phyloP scores from a whole-genome alignment of 495 filamentous ascomycete genomes.

The Tuber umbilicatum region DNA sequence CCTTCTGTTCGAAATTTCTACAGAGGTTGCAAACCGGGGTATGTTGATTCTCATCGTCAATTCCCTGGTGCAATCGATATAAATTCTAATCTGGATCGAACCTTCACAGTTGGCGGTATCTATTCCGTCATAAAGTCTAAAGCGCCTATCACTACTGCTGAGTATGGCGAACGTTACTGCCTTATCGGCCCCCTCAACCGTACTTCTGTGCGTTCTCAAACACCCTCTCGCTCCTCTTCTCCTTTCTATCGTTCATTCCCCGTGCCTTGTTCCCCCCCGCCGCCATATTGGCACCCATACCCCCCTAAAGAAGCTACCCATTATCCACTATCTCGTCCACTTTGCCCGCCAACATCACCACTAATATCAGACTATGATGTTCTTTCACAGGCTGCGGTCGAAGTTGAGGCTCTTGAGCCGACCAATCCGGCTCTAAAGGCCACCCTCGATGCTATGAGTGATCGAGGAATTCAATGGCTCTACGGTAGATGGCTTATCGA shows the following conservation, averaged over 20 bases:
- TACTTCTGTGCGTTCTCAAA: constrained; percentile 58
- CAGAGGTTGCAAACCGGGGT: constrained; percentile 95
- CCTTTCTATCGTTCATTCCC: constrained; percentile 11
- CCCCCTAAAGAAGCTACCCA: constrained; percentile 6
- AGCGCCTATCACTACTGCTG: constrained; percentile 90
- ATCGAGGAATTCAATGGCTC: constrained; percentile 79
- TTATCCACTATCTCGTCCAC: constrained; percentile 10
- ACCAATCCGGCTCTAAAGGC: constrained; percentile 69
- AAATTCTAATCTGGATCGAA: not conserved
- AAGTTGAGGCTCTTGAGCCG: constrained; percentile 87
- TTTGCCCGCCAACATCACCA: constrained; percentile 12
- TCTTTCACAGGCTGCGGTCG: constrained; percentile 67
- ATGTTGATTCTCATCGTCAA: constrained; percentile 37
- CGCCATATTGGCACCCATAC: constrained; percentile 12
- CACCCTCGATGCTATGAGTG: constrained; percentile 82
- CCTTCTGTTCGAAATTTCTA: constrained; percentile 88
- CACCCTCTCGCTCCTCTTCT: constrained; percentile 9
- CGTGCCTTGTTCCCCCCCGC: constrained; percentile 6
- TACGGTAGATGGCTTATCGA: constrained; percentile 98
- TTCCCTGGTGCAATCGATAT: constrained; percentile 1
- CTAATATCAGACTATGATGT: constrained; percentile 33
- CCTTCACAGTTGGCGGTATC: constrained; percentile 76
- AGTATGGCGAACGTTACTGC: constrained; percentile 96
- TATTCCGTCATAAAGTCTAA: constrained; percentile 99
- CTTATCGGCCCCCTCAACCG: constrained; percentile 91